Base-by-base conservation (phyloP, 768 basidiomycete species). In the Crassisporium funariophilum region DNA sequence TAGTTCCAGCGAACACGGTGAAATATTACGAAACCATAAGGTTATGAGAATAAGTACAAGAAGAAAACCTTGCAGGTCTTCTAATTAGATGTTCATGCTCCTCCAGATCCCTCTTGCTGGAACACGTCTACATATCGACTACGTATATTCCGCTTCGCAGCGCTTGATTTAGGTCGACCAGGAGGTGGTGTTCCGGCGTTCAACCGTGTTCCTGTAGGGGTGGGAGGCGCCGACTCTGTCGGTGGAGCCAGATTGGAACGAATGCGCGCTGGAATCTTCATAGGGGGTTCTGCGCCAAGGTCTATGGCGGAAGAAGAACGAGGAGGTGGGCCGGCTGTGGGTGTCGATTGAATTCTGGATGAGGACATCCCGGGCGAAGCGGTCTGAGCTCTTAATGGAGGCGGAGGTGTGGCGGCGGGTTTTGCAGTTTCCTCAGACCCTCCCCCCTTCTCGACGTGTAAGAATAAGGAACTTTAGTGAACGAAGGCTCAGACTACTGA, bases 121-220 rank as follows among this genome's bases (percentile, higher is more conserved):
- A 94, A 85, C n/a, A 94, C 86, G 61, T 94, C 91, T 2, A 97
- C 92, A 61, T 97, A 97, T 51, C 90, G 82, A 62, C 74, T 88
- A 45, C 91, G 81, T 45, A 89, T 69, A 54, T 83, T 86, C 50
- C 86, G 85, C 69, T 91, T 95, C 19, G 82, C 76, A 16, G 79
- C 76, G 48, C 78, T 79, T 12, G 84, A 86, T 50, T 74, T 77
- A 19, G 78, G 78, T 37, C 78, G 67, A 16, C 70, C 68, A 23
- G 78, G 76, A 39, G 78, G 79, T 20, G 81, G 78, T 19, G 79
- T 76, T 20, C 75, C 75, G 41, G 78, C 71, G 44, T 75, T 62
- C 36, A 70, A 53, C 51, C 78, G 66, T 40, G 75, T 62, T 41
- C 73, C 70, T 41, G 77, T 69, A 39, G 78, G 73, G 38, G 77